Conservation (phyloP, 2,329 filamentous ascomycete genomes). For the Hymenoscyphus occultus region DNA sequence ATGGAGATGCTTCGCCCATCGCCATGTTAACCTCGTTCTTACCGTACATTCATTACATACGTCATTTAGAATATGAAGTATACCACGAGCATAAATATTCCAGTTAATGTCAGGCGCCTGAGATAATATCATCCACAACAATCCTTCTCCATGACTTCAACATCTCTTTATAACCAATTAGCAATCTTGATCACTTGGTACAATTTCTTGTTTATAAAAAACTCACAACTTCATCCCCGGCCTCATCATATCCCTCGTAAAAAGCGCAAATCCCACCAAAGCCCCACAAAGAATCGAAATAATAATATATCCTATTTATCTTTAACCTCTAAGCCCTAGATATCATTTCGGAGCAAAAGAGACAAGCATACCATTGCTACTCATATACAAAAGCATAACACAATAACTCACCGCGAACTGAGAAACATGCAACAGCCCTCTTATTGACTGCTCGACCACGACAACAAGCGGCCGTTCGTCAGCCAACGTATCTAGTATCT, state of each 20-base stretch:
- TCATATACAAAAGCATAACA: constrained; percentile 28
- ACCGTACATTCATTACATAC: too few relatives aligned
- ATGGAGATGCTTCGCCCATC: too few relatives aligned
- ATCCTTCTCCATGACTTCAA: constrained; percentile 4
- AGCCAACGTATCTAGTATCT: background rate
- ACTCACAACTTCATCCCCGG: background rate
- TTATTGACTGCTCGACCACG: constrained; percentile 20
- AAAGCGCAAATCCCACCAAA: constrained; percentile 26
- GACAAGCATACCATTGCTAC: constrained; percentile 25
- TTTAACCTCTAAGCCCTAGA: background rate
- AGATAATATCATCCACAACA: constrained; percentile 7
- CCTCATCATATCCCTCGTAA: constrained; percentile 24
- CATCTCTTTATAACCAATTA: constrained; percentile 4
- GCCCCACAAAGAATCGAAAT: constrained; percentile 26
- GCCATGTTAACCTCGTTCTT: too few relatives aligned
- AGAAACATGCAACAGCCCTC: constrained; percentile 22
- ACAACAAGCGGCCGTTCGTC: constrained; percentile 6
- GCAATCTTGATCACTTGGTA: background rate
- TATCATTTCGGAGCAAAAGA: background rate
- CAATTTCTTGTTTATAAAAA: background rate
- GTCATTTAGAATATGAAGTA: too few relatives aligned
- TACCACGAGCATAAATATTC: too few relatives aligned
- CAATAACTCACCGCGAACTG: constrained; percentile 26
- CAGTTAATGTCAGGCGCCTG: too few relatives aligned
- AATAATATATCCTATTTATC: constrained; percentile 26